phyloP scores from a whole-genome alignment of 768 basidiomycete species.

The Mycena floridula region DNA sequence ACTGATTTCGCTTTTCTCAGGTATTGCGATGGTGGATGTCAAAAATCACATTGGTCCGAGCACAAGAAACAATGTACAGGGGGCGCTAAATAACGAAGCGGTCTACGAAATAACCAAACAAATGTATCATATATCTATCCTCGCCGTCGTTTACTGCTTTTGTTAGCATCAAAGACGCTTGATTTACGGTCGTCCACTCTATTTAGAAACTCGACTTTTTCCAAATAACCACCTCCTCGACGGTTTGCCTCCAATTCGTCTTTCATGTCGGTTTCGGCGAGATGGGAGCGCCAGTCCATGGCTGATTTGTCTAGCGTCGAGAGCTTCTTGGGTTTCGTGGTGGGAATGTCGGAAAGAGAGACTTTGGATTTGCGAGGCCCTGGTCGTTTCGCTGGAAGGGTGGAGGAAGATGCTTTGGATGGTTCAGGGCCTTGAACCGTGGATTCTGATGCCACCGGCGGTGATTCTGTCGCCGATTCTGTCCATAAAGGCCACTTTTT shows the following conservation, averaged over 20 bases:
- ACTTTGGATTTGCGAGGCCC: slow-evolving; percentile 66
- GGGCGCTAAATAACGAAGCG: too few species aligned
- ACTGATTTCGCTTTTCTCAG: slow-evolving; percentile 18
- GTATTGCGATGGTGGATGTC: slow-evolving; percentile 39
- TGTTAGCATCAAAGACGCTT: slow-evolving; percentile 51
- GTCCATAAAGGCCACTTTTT: slow-evolving; percentile 65
- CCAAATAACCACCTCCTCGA: slow-evolving; percentile 73
- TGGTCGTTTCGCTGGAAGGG: slow-evolving; percentile 35
- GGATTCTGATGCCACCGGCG: slow-evolving; percentile 5
- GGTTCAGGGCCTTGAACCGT: slow-evolving; percentile 10
- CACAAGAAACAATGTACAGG: slow-evolving; percentile 33
- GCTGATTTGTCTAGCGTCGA: slow-evolving; percentile 82
- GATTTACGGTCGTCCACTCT: slow-evolving; percentile 71
- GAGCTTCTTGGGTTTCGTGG: slow-evolving; percentile 67
- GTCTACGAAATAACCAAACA: too few species aligned
- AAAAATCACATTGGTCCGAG: slow-evolving; percentile 31
- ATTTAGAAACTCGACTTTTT: slow-evolving; percentile 78
- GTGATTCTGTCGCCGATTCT: slow-evolving; percentile 12
- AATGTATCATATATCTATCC: slow-evolving; percentile 12
- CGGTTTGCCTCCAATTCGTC: slow-evolving; percentile 74
- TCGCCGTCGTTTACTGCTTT: slow-evolving; percentile 48
- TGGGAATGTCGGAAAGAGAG: slow-evolving; percentile 48
- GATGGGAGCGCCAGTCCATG: slow-evolving; percentile 78
- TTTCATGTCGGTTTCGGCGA: slow-evolving; percentile 42
- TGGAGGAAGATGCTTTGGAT: slow-evolving; percentile 8